Evolutionary conservation across 192 early-diverging fungal genomes (phyloP).

Genomic region (Coemansia sp.): DNA sequence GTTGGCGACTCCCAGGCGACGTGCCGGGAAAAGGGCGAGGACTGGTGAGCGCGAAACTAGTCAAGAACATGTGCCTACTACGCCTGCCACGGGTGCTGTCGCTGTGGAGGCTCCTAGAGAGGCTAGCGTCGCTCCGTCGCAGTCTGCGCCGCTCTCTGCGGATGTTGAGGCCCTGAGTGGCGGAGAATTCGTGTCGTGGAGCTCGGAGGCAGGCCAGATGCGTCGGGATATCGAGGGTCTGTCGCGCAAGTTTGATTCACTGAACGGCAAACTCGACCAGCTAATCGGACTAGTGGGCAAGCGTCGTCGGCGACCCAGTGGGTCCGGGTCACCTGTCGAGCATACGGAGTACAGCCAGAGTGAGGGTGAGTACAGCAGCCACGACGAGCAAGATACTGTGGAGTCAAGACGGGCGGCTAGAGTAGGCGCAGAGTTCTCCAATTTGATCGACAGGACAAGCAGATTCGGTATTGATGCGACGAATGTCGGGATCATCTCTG

Average conservation of each 20-base stretch:
- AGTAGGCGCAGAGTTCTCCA: constrained; percentile 16
- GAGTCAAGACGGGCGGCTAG: background rate
- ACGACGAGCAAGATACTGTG: background rate
- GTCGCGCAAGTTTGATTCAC: constrained; percentile 39
- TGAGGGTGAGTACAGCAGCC: constrained; percentile 2
- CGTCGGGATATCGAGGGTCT: constrained; percentile 26
- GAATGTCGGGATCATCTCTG: constrained; percentile 34
- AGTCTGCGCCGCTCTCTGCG: constrained; percentile 7
- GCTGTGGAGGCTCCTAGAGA: background rate
- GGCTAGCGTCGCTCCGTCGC: background rate
- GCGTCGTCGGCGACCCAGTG: constrained; percentile 2
- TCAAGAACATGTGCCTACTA: background rate
- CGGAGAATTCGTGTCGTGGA: constrained; percentile 13
- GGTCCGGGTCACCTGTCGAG: constrained; percentile 9
- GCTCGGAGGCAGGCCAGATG: constrained; percentile 28
- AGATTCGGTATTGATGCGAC: constrained; percentile 39
- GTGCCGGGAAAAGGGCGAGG: constrained; percentile 34
- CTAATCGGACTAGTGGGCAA: constrained; percentile 24
- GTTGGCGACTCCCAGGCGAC: constrained; percentile 48
- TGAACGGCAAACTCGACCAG: constrained; percentile 38
- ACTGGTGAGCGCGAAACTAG: constrained; percentile 5
- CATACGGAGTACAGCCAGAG: constrained; percentile 7
- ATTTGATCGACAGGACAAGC: constrained; percentile 34
- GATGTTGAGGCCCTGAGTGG: background rate
- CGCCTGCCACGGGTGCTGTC: background rate